phyloP scores from a whole-genome alignment of 2,329 filamentous ascomycete species.

The Aspergillus novofumigatus region DNA sequence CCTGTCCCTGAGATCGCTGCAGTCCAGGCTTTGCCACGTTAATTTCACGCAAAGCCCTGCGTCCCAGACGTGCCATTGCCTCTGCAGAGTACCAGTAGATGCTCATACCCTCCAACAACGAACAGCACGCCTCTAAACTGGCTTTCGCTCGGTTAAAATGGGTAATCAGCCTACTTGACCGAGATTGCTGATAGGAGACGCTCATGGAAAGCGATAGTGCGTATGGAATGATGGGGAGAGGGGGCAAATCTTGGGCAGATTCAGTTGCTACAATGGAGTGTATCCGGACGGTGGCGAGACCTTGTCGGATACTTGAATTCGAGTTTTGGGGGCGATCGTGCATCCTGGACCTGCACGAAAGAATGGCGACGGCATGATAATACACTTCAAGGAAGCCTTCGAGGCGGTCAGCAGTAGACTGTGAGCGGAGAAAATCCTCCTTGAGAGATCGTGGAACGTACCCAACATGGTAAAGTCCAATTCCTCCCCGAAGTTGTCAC shows the following conservation, averaged over 20 bases:
- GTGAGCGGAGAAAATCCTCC: not conserved
- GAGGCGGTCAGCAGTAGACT: slow-evolving; percentile 1
- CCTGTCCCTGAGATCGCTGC: slow-evolving; percentile 13
- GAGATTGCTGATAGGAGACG: slow-evolving; percentile 55
- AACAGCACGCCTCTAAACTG: slow-evolving; percentile 34
- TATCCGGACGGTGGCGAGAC: slow-evolving; percentile 53
- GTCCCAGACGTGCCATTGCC: slow-evolving; percentile 39
- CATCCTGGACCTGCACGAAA: slow-evolving; percentile 48
- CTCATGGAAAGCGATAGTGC: slow-evolving; percentile 53
- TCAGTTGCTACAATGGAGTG: slow-evolving; percentile 49
- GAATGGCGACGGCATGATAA: slow-evolving; percentile 55
- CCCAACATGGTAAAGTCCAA: slow-evolving; percentile 28
- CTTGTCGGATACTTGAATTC: slow-evolving; percentile 52
- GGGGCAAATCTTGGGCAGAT: slow-evolving; percentile 44
- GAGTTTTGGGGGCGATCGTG: slow-evolving; percentile 40
- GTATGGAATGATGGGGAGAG: slow-evolving; percentile 54
- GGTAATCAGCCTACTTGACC: slow-evolving; percentile 46
- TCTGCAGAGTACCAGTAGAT: slow-evolving; percentile 39
- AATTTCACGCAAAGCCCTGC: slow-evolving; percentile 33
- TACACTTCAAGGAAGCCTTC: slow-evolving; percentile 51
- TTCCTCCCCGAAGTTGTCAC: slow-evolving; percentile 21
- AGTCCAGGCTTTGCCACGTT: slow-evolving; percentile 12
- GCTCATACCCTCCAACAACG: slow-evolving; percentile 32
- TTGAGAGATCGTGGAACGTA: slow-evolving; percentile 6
- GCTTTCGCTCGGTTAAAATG: slow-evolving; percentile 33